Conservation (phyloP, 805 yeast genomes). For the Sugiyamaella lignohabitans region DNA sequence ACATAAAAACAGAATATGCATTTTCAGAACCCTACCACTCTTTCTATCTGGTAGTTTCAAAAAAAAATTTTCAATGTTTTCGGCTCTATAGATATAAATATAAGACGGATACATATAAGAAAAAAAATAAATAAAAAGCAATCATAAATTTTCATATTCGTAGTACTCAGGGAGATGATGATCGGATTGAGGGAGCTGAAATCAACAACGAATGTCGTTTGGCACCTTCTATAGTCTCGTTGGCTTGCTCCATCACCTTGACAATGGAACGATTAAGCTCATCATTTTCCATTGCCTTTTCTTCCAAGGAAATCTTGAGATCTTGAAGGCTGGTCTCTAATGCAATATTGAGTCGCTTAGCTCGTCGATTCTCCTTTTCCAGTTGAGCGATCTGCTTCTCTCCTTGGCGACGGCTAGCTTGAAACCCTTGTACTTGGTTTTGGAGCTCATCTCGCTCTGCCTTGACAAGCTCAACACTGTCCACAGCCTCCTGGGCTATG, state of each 20-base stretch:
- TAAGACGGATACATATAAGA: too few species aligned
- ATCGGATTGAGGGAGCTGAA: neutral
- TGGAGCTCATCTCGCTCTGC: conserved; percentile 26
- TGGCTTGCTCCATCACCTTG: conserved; percentile 27
- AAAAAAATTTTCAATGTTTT: too few species aligned
- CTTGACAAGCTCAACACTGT: conserved; percentile 20
- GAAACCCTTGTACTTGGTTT: conserved; percentile 28
- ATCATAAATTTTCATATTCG: too few species aligned
- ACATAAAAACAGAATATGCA: too few species aligned
- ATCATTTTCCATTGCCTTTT: conserved; percentile 32
- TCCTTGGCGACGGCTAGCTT: conserved; percentile 21
- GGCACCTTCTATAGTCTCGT: conserved; percentile 25
- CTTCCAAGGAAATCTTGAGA: conserved; percentile 31
- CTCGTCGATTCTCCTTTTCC: conserved; percentile 23
- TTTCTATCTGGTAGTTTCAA: too few species aligned
- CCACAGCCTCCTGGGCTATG: conserved; percentile 11
- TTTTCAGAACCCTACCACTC: too few species aligned
- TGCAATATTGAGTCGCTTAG: conserved; percentile 20
- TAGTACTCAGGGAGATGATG: neutral
- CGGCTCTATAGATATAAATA: too few species aligned
- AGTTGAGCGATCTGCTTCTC: conserved; percentile 22
- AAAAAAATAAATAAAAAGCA: too few species aligned
- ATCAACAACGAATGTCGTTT: conserved; percentile 19
- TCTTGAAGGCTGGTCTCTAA: conserved; percentile 29
- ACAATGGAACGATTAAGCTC: conserved; percentile 26